Base-by-base conservation (phyloP, 768 basidiomycete species). In the Artomyces pyxidatus region DNA sequence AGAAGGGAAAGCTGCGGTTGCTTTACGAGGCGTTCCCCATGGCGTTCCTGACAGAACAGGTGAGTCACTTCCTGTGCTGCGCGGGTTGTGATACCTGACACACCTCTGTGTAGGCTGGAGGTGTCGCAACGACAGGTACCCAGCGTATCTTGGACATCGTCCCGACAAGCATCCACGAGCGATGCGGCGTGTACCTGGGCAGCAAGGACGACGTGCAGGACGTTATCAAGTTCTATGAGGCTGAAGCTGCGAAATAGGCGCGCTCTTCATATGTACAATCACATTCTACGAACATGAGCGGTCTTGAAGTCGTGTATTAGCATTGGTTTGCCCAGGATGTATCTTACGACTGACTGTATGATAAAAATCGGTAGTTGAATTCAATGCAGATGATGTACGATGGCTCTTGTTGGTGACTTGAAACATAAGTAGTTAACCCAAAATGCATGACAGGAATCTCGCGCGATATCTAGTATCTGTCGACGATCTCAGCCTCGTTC, bases 11-110 rank as follows among this genome's bases (percentile, higher is more conserved):
- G 71, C 74, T 99, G 59, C 78, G 96, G 61, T 69, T 98, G 63
- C 71, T 99, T 40, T 99, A 98, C 59, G 96, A 98, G 68, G 95
- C 91, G 3, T 97, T 96, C 76, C 95, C 94, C 17, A 96, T 97
- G 94, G 88, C 92, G 8, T 94, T 85, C 71, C 68, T 97, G 63
- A 92, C 82, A 2, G 94, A 97, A 61, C 92, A 95, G 78, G 88
- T 86, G 52, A 42, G 75, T 60, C 42, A 38, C 7, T 17, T 21
- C 12, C 44, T 7, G 38, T 6, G n/a, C 27, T 42, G 45, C 37
- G 30, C 17, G 10, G 22, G 22, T 37, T 42, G 54, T 53, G 25
- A 17, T 30, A 9, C n/a, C 26, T 40, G 25, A 61, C 59, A 57
- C 42, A 61, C 54, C 30, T 45, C 52, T 48, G 27, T 53, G 19